Evolutionary conservation across 805 yeast genomes (phyloP).

Genomic region (Candida anglica): DNA sequence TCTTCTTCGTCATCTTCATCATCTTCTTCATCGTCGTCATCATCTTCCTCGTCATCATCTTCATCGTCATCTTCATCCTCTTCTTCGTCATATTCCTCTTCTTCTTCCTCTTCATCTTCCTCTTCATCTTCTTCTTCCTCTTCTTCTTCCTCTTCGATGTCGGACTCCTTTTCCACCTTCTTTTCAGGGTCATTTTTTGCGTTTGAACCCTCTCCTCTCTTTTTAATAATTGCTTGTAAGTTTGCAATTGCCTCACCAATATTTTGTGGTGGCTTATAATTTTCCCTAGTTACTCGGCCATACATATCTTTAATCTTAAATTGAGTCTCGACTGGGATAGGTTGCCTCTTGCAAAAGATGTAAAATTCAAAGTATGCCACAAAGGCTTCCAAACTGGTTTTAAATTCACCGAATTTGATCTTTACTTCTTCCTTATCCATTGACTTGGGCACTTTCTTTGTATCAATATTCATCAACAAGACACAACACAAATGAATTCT

Average conservation of each 20-base stretch:
- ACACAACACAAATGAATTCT: slow-evolving; percentile 53
- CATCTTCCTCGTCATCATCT: slow-evolving; percentile 14
- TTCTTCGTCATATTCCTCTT: too few relatives aligned
- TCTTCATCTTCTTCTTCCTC: slow-evolving; percentile 7
- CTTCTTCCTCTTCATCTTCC: slow-evolving; percentile 3
- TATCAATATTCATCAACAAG: slow-evolving; percentile 13
- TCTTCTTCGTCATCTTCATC: slow-evolving; percentile 23
- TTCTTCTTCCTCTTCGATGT: slow-evolving; percentile 10
- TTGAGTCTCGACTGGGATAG: slow-evolving; percentile 61
- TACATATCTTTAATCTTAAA: slow-evolving; percentile 48
- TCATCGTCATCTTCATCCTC: too few relatives aligned
- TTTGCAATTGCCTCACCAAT: slow-evolving; percentile 41
- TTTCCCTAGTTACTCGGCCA: slow-evolving; percentile 22
- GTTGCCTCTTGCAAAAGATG: slow-evolving; percentile 53
- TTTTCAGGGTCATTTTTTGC: slow-evolving; percentile 7
- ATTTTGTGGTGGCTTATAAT: slow-evolving; percentile 30
- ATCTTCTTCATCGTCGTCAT: slow-evolving; percentile 23
- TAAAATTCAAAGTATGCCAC: slow-evolving; percentile 70
- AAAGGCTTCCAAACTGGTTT: slow-evolving; percentile 25
- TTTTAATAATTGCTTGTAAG: slow-evolving; percentile 28
- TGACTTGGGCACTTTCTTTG: not conserved
- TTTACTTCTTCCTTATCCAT: slow-evolving; percentile 1
- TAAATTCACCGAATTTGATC: too few relatives aligned
- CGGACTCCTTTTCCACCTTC: slow-evolving; percentile 8
- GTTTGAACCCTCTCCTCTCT: slow-evolving; percentile 6